Base-by-base conservation (phyloP, 305 asterid species). In the Fraxinus latifolia region DNA sequence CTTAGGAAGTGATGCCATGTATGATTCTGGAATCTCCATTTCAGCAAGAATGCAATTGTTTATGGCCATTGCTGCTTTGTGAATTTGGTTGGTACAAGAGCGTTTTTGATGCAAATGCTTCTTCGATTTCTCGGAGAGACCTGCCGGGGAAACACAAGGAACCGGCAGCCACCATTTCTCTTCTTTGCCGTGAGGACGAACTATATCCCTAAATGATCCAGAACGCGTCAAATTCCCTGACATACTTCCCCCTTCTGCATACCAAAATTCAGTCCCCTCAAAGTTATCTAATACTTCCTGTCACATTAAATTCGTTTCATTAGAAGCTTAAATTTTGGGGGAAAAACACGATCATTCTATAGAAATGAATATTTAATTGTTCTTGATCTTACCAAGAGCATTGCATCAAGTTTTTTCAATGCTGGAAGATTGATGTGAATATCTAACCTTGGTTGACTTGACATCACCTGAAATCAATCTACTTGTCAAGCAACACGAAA, bases 141-240 rank as follows among this genome's bases (percentile, higher is more conserved):
- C 99, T 0, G 86, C 90, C 0, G 80, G 72, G 6, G 95, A 77
- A 71, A 94, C 94, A 34, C 97, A 88, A 33, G 98, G 98, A 79
- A 93, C 88, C 0, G 99, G 99, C 67, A 92, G 79, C 99, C 99
- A 93, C 98, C 98, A 96, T 44, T 96, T 96, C 17, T 94, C 97
- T 44, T 92, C 97, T 14, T 86, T 89, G 11, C 95, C 72, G 33
- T 81, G 85, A 83, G 89, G 92, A 83, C 87, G 92, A 76, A 88
- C 81, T 17, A 90, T 80, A 82, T 84, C 89, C 85, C 98, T 81
- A 65, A 94, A 92, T 3, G 99, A 95, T 25, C 97, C 98, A 6
- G 74, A 77, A 34, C 15, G 58, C 5, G 68, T 25, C 3, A 73
- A 58, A 78, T 58, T 55, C 21, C 55, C 53, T 1, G 34, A 78